Evolutionary conservation across 78 protist species (phyloP).

Genomic region (Fonticula alba): DNA sequence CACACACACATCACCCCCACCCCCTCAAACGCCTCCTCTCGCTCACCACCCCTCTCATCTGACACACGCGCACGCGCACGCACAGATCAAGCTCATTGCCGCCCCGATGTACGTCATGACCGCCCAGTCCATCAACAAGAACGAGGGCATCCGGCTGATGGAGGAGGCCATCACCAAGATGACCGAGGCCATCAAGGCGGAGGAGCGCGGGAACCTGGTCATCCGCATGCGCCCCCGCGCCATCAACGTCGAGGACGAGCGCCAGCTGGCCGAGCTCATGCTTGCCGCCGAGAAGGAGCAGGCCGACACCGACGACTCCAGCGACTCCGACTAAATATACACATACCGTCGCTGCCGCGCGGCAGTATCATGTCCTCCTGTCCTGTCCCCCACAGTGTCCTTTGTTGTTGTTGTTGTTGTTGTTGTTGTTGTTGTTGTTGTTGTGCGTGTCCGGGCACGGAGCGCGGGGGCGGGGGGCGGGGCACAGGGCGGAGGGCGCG

Average conservation of each 20-base stretch:
- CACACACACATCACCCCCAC: no score
- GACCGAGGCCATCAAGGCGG: slow-evolving; percentile 15
- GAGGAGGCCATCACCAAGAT: slow-evolving; percentile 36
- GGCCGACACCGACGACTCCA: slow-evolving; percentile 1
- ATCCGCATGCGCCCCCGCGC: slow-evolving; percentile 11
- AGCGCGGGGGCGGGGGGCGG: no score
- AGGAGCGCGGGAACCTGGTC: slow-evolving; percentile 24
- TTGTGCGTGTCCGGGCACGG: no score
- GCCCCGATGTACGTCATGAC: slow-evolving; percentile 78
- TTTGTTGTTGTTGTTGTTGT: no score
- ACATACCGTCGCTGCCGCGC: no score
- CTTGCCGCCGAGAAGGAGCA: not conserved
- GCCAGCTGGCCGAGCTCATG: not conserved
- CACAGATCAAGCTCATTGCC: slow-evolving; percentile 50
- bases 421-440: no score
- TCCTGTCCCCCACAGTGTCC: no score
- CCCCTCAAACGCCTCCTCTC: no score
- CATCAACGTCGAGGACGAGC: slow-evolving; percentile 11
- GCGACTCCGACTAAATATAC: no score
- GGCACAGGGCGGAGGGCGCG: no score
- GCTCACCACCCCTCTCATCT: no score
- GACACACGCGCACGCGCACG: not conserved
- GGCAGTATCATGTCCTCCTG: no score
- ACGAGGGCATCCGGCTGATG: slow-evolving; percentile 47
- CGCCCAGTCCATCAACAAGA: slow-evolving; percentile 54